These are phyloP conservation scores for Lodderomyces margitis DNA, from an alignment of 1,139 yeast genomes.

Conservation along the genomic window DNA sequence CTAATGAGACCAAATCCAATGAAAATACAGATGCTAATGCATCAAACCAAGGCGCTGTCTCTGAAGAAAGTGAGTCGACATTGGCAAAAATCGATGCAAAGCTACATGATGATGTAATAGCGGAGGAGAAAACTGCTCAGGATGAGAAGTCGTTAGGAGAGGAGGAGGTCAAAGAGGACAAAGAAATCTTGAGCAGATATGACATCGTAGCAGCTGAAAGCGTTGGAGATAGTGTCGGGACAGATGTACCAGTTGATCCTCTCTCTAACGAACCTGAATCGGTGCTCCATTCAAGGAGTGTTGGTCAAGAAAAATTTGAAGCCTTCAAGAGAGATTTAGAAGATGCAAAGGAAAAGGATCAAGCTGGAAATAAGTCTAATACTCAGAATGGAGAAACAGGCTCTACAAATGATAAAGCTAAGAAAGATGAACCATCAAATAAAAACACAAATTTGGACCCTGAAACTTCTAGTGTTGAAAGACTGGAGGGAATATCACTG, in stretches of 20 bases:
- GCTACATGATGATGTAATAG: neutral
- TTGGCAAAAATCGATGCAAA: neutral
- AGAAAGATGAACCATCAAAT: no score
- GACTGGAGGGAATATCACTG: no score
- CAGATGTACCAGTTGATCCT: neutral
- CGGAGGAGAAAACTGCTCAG: neutral
- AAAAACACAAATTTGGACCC: no score
- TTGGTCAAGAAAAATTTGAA: neutral
- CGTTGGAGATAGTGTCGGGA: neutral
- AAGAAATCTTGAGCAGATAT: neutral
- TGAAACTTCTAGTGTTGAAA: no score
- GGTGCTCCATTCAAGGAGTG: neutral
- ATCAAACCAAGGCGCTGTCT: neutral
- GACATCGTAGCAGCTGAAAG: neutral
- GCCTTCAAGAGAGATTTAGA: neutral
- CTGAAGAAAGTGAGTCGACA: neutral
- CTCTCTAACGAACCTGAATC: slow-evolving; percentile 1
- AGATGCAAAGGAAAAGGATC: neutral
- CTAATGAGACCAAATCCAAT: neutral
- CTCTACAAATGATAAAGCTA: no score
- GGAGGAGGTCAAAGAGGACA: neutral
- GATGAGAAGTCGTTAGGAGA: neutral
- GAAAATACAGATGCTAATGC: neutral
- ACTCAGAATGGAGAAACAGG: no score
- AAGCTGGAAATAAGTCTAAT: no score